Conservation (phyloP, 2,329 filamentous ascomycete species). For the Colletotrichum limetticola region DNA sequence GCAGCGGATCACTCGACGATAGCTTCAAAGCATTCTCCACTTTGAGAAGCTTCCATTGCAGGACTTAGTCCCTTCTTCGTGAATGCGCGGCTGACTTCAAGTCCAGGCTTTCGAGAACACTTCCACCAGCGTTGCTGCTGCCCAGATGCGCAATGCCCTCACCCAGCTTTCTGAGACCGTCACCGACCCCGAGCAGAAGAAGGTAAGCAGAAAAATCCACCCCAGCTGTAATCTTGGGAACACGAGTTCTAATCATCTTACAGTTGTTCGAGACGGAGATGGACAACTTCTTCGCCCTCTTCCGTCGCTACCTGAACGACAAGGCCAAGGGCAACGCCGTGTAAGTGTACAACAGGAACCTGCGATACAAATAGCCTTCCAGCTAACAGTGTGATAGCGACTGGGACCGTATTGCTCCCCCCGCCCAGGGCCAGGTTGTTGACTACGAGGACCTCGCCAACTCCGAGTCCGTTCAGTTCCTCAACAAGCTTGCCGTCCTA, state of each 20-base stretch:
- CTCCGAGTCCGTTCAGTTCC: constrained; percentile 90
- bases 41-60: neutral
- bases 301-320: constrained; percentile 98
- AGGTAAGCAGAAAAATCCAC: constrained; percentile 66
- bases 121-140: constrained; percentile 95
- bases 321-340: constrained; percentile 97
- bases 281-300: constrained; percentile 99
- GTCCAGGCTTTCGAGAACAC: constrained; percentile 98
- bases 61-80: neutral
- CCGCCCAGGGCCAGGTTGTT: constrained; percentile 92
- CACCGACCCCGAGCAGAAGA: constrained; percentile 81
- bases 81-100: constrained; percentile 45
- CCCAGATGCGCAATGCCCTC: constrained; percentile 98
- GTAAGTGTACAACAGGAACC: constrained; percentile 56
- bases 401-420: constrained; percentile 96
- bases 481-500: constrained; percentile 96
- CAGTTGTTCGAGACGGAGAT: constrained; percentile 98
- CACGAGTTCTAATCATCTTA: constrained; percentile 34
- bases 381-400: constrained; percentile 66
- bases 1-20: neutral
- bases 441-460: constrained; percentile 92
- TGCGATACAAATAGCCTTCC: neutral
- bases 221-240: neutral
- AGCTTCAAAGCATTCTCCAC: neutral
- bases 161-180: constrained; percentile 93